Percentiles rank a stretch among this genome's conserved stretches.
These are phyloP conservation scores for Perkinsus olseni DNA, from an alignment of 169 alveolate species.

Conservation along the genomic window DNA sequence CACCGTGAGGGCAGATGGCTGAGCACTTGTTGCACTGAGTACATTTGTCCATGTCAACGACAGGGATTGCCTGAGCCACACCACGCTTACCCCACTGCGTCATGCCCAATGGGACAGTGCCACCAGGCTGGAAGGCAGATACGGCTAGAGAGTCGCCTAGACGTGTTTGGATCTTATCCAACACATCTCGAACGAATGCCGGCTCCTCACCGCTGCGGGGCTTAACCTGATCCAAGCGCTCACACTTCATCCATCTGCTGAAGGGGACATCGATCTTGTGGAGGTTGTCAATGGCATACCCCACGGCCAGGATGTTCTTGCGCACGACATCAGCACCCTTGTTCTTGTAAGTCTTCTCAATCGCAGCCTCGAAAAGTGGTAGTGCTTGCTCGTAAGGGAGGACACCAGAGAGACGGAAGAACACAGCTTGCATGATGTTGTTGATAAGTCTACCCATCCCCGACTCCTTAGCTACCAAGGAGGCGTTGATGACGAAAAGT, in stretches of 20 bases:
- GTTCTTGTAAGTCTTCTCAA: constrained; percentile 44
- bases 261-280: background rate
- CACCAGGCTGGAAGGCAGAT: constrained; percentile 41
- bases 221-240: background rate
- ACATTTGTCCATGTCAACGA: constrained; percentile 52
- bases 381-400: constrained; percentile 43
- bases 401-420: constrained; percentile 40
- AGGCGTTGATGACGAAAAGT: constrained; percentile 39
- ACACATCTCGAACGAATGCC: constrained; percentile 12
- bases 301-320: background rate
- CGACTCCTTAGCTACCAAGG: constrained; percentile 34
- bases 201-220: constrained; percentile 6
- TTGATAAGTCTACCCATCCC: constrained; percentile 48
- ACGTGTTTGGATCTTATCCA: constrained; percentile 25
- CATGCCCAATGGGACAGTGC: constrained; percentile 42
- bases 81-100: constrained; percentile 46
- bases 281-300: background rate
- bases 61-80: constrained; percentile 42
- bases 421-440: constrained; percentile 37
- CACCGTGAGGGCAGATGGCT: constrained; percentile 50
- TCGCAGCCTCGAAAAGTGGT: constrained; percentile 34
- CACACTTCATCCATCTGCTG: background rate
- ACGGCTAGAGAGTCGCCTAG: constrained; percentile 42
- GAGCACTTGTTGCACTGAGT: constrained; percentile 52
- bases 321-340: constrained; percentile 30